These are phyloP conservation scores for Casuarina glauca DNA, from an alignment of 306 rosid genomes.

Conservation along the genomic window DNA sequence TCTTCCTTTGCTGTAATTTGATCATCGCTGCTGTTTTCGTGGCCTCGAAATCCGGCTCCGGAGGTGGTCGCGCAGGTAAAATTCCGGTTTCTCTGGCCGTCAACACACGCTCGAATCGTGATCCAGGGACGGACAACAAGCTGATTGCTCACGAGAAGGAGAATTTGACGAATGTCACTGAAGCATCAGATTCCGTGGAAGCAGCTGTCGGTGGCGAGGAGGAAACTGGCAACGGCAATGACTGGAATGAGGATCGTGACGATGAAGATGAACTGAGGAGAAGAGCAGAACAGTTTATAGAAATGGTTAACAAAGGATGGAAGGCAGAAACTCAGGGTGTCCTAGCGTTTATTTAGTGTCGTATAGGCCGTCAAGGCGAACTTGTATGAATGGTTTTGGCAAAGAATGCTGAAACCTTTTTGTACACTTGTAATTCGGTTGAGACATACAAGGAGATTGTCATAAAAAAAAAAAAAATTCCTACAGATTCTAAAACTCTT, in stretches of 20 bases:
- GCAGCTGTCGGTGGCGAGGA: neutral
- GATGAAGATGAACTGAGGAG: conserved; percentile 48
- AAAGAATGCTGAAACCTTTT: conserved; percentile 14
- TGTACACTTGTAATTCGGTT: conserved; percentile 7
- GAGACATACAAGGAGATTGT: neutral
- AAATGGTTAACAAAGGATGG: conserved; percentile 69
- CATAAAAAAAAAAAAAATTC: too few species aligned
- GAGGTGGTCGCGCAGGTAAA: conserved; percentile 36
- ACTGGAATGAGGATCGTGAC: conserved; percentile 13
- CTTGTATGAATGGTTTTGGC: neutral
- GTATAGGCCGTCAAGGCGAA: neutral
- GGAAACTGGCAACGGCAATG: neutral
- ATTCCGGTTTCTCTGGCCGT: conserved; percentile 27
- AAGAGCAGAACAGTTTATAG: conserved; percentile 74
- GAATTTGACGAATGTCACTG: conserved; percentile 1
- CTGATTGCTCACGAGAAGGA: neutral
- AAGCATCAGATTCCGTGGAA: conserved; percentile 25
- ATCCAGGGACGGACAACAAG: too few species aligned
- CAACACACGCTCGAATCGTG: conserved; percentile 22
- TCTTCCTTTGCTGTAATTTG: conserved; percentile 72
- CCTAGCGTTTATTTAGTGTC: conserved; percentile 25
- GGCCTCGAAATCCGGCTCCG: conserved; percentile 48
- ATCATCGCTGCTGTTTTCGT: conserved; percentile 61
- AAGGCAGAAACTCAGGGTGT: conserved; percentile 46
- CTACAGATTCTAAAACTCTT: too few species aligned